Evolutionary conservation across 768 basidiomycete species (phyloP).

Genomic region (Leccinum longicurvipes): DNA sequence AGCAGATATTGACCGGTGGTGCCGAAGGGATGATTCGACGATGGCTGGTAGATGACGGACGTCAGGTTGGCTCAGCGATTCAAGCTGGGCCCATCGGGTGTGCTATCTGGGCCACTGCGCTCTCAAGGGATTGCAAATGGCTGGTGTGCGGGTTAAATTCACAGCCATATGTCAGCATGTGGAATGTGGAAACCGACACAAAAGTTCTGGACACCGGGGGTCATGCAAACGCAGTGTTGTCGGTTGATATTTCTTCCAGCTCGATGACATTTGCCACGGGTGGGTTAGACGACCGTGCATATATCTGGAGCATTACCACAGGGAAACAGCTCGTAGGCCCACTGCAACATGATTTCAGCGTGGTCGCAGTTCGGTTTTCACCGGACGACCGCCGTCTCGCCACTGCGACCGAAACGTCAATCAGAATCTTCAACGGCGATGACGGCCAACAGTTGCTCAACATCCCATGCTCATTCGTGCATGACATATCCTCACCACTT

Average conservation of each 20-base stretch:
- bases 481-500: background rate
- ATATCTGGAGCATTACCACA: background rate
- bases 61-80: background rate
- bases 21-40: too few species aligned
- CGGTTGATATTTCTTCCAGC: background rate
- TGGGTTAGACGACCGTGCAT: background rate
- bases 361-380: background rate
- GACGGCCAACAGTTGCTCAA: background rate
- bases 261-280: background rate
- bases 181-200: background rate
- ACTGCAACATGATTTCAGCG: rapidly evolving
- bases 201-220: background rate
- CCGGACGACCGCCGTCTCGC: background rate
- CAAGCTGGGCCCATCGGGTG: background rate
- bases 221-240: background rate
- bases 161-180: background rate
- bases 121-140: too few species aligned
- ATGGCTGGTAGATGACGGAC: background rate
- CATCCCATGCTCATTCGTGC: background rate
- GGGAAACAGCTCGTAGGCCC: background rate
- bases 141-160: background rate
- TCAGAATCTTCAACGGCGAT: background rate
- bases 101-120: background rate
- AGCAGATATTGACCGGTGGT: too few species aligned
- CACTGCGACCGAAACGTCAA: background rate